Percentiles rank a stretch among this genome's conserved stretches.
Conservation (phyloP, 1,139 yeast genomes). For the Scheffersomyces cryptocercus region DNA sequence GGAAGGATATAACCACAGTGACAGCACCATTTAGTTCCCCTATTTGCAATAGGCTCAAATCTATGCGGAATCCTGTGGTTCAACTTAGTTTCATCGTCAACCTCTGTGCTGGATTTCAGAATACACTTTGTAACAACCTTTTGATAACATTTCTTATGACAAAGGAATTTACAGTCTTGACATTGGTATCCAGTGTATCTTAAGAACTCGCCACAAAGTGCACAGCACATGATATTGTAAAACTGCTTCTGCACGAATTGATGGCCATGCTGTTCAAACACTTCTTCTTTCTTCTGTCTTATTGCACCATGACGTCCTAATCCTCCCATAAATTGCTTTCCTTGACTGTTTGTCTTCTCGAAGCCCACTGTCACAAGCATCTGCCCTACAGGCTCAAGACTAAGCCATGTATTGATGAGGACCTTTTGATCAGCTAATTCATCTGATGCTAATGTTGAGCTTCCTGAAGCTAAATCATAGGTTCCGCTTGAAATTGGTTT, state of each 20-base stretch:
- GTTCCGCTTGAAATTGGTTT: conserved; percentile 6
- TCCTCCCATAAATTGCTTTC: conserved; percentile 63
- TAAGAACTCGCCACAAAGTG: conserved; percentile 92
- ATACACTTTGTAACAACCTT: conserved; percentile 96
- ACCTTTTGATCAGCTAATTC: conserved; percentile 19
- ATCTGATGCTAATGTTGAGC: not conserved
- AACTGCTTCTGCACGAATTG: conserved; percentile 94
- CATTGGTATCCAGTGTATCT: conserved; percentile 96
- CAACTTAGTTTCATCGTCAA: conserved; percentile 86
- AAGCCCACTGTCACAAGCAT: conserved; percentile 76
- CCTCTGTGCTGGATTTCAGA: conserved; percentile 83
- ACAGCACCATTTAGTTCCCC: conserved; percentile 98
- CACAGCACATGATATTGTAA: conserved; percentile 95
- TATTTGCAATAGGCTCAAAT: conserved; percentile 84
- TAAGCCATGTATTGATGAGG: conserved; percentile 80
- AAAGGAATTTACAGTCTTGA: conserved; percentile 90
- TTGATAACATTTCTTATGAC: conserved; percentile 92
- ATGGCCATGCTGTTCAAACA: conserved; percentile 95
- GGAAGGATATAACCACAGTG: conserved; percentile 97
- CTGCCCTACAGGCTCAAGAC: conserved; percentile 92
- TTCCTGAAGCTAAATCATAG: not conserved
- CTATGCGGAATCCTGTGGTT: conserved; percentile 97
- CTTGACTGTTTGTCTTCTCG: conserved; percentile 60
- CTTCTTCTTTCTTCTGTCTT: conserved; percentile 91
- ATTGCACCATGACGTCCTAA: conserved; percentile 98